A percentile compares a stretch with the other conserved stretches of the same genome.
phyloP scores from a whole-genome alignment of 2,329 filamentous ascomycete species.

The Pestalotiopsis sp. region DNA sequence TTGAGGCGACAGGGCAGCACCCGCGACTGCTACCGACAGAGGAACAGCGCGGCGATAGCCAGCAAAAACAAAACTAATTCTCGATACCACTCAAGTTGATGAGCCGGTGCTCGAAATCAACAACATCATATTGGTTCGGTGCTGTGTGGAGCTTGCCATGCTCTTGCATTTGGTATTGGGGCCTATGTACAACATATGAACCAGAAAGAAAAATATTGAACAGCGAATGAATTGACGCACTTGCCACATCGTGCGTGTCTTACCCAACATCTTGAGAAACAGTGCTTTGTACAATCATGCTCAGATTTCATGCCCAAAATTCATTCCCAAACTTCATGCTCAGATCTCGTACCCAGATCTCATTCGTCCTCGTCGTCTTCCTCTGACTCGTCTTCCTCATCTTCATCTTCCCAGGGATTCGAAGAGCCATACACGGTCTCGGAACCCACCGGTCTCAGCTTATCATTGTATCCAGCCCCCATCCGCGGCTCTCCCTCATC shows the following conservation, averaged over 20 bases:
- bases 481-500: conserved; percentile 66
- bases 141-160: not conserved
- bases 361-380: conserved; percentile 5
- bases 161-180: conserved; percentile 1
- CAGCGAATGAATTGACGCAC: not conserved
- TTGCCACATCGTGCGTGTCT: not conserved
- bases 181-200: conserved; percentile 11
- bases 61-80: not conserved
- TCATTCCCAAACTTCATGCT: no score
- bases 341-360: not conserved
- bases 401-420: conserved; percentile 12
- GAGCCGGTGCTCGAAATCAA: not conserved
- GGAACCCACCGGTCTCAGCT: conserved; percentile 45
- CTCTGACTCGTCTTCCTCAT: conserved; percentile 14
- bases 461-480: conserved; percentile 63
- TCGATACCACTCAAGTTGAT: not conserved
- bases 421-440: conserved; percentile 3
- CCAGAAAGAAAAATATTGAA: not conserved
- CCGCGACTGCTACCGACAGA: not conserved
- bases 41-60: not conserved
- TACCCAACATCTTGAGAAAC: not conserved
- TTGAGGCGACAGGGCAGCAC: not conserved
- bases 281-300: no score
- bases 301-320: no score
- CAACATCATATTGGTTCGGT: not conserved